Conservation (phyloP, 148 eudicot genomes). For the Diospyros lotus region DNA sequence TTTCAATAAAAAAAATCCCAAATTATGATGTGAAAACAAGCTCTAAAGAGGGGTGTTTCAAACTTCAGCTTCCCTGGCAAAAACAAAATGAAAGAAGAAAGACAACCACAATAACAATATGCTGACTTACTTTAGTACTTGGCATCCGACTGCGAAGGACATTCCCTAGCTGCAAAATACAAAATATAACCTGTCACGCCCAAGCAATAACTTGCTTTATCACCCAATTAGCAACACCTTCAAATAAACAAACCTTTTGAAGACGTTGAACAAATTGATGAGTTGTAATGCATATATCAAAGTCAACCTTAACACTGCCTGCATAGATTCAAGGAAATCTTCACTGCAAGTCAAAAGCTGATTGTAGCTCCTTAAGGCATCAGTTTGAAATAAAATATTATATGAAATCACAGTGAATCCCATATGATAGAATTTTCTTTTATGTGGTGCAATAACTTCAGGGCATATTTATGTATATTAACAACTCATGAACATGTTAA, state of each 20-base stretch:
- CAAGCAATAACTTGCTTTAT: not conserved
- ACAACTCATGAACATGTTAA: not conserved
- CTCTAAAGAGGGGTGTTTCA: not conserved
- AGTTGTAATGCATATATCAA: conserved; percentile 91
- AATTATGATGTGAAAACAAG: too few species aligned
- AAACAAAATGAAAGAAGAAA: not conserved
- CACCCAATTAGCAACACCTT: not conserved
- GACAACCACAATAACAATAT: not conserved
- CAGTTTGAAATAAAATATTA: not conserved
- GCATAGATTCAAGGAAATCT: conserved; percentile 17
- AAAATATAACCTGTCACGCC: not conserved
- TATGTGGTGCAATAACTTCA: not conserved
- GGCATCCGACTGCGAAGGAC: conserved; percentile 72
- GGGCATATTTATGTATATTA: conserved; percentile 15
- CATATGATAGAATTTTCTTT: conserved; percentile 8
- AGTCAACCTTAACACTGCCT: conserved; percentile 65
- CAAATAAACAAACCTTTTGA: conserved; percentile 49
- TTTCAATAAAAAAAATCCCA: too few species aligned
- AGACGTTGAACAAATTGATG: conserved; percentile 74
- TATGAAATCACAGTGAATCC: not conserved
- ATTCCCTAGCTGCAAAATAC: conserved; percentile 56
- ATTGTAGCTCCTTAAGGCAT: not conserved
- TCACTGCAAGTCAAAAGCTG: not conserved
- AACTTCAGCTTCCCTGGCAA: not conserved
- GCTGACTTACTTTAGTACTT: conserved; percentile 56